These are phyloP conservation scores for Ceratonia siliqua DNA, from an alignment of 306 rosid genomes.

Conservation along the genomic window DNA sequence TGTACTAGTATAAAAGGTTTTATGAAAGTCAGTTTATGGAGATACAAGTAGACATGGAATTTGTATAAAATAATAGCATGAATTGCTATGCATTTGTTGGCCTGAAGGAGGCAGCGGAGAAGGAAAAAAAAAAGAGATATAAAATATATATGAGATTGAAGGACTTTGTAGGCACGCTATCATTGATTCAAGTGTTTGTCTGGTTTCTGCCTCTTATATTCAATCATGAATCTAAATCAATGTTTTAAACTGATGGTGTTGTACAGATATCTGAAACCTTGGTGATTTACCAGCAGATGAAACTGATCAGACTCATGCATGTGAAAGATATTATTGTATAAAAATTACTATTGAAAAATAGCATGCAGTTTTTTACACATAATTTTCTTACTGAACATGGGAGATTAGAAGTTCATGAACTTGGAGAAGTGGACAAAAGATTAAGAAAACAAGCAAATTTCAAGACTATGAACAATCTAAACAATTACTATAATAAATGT, in stretches of 20 bases:
- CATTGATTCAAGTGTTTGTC: neutral
- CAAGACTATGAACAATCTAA: no score
- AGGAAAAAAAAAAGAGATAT: neutral
- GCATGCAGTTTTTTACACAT: neutral
- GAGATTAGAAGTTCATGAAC: neutral
- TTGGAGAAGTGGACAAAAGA: neutral
- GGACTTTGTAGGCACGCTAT: slow-evolving; percentile 38
- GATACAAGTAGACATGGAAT: neutral
- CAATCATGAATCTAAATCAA: neutral
- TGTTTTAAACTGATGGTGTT: neutral
- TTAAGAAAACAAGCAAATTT: no score
- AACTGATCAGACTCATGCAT: neutral
- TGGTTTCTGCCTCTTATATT: neutral
- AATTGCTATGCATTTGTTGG: slow-evolving; percentile 15
- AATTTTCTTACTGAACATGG: neutral
- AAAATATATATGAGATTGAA: slow-evolving; percentile 3
- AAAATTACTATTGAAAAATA: neutral
- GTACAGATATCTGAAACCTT: neutral
- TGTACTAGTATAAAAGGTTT: neutral
- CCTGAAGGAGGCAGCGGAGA: neutral
- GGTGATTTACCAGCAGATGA: neutral
- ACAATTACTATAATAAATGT: no score
- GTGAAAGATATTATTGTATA: neutral
- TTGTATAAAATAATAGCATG: neutral
- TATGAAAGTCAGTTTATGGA: neutral